Evolutionary conservation across 1,284 basidiomycete genomes (phyloP), one percentile per base, ranked within the genome.

Genomic region (Ceratorhiza oryzae-sativae): DNA sequence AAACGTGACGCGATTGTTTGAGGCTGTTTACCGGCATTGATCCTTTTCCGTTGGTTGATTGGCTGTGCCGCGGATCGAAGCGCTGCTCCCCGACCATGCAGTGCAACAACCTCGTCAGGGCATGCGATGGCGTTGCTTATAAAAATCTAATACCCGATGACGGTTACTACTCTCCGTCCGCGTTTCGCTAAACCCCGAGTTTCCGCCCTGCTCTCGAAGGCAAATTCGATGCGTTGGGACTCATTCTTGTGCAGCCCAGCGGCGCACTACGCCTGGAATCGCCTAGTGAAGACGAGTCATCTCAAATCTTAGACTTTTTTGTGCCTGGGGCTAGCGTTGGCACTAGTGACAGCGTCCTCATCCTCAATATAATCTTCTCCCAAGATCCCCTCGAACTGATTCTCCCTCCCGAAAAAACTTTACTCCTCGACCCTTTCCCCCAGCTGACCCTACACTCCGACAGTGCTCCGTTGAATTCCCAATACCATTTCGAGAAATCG

Each of bases 161-260:
- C 51, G 51, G 51, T 32, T 55, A 55, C 25, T 55, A 30, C 27
- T 30, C 51, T 55, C 51, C 51, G 51, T 55, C 51, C 51, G 51
- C 51, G 30, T 55, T 55, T 30, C 51, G 13, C 25, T 15, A 55
- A n/a, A 3, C 27, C 30, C 51, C 51, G 51, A 30, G 10, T 15
- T 30, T 30, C 27, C 27, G 30, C 51, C 15, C 51, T 30, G 23
- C 51, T 25, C 27, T 30, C 51, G 4, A 30, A 55, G 51, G 3
- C 51, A 23, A 55, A 30, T 30, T 55, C 18, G 30, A 13, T 32
- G 51, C 27, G 34, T 30, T 55, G 9, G 30, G 30, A 30, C 30
- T 55, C 12, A 55, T 18, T 12, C n/a, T 55, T 18, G 30, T 34
- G 25, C 51, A 45, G 27, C 13, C 27, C 27, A 32, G 51, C 48